These are phyloP conservation scores for Panellus pusillus DNA, from an alignment of 768 basidiomycete genomes.

Conservation along the genomic window DNA sequence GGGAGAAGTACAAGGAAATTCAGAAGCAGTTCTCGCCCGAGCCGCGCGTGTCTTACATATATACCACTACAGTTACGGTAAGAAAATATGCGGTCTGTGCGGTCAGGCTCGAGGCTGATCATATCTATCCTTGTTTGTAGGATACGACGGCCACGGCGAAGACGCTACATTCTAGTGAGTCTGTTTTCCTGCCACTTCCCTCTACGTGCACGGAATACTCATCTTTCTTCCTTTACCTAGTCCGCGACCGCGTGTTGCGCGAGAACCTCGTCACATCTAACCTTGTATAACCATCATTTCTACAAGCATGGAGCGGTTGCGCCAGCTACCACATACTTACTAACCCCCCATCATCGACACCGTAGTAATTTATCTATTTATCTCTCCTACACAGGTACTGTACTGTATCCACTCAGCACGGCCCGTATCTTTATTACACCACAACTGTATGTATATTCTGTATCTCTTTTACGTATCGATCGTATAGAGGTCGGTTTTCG, in stretches of 20 bases:
- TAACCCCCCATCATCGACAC: not conserved
- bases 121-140: constrained; percentile 30
- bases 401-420: constrained; percentile 5
- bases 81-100: constrained; percentile 15
- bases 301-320: not conserved
- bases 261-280: constrained; percentile 55
- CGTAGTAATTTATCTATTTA: not conserved
- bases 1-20: constrained; percentile 69
- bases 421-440: constrained; percentile 9
- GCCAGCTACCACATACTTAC: not conserved
- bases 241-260: constrained; percentile 63
- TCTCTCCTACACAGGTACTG: not conserved
- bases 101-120: not conserved
- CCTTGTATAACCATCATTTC: constrained; percentile 39
- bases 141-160: constrained; percentile 63
- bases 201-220: not conserved
- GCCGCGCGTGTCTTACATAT: constrained; percentile 59
- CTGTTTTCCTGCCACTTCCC: not conserved
- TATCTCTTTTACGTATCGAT: constrained; percentile 4
- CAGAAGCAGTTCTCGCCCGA: constrained; percentile 56
- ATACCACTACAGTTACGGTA: constrained; percentile 70
- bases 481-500: not conserved
- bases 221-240: constrained; percentile 29
- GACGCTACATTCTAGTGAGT: constrained; percentile 56
- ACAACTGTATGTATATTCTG: constrained; percentile 11